phyloP scores from a whole-genome alignment of 495 filamentous ascomycete genomes.

The Tuber magnatum region DNA sequence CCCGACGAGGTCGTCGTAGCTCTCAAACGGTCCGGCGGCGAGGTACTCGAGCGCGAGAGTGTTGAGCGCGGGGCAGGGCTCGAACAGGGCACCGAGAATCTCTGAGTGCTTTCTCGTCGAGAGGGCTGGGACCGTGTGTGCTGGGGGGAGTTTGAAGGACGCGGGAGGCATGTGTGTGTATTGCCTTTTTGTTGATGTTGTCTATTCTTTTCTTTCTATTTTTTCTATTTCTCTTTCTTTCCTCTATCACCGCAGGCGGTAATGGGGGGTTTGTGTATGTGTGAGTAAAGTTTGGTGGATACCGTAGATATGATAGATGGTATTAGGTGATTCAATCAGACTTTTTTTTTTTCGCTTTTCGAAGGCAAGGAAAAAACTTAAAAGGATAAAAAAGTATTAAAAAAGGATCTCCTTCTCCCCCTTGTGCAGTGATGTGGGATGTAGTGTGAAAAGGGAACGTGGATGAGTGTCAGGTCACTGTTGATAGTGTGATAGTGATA shows the following conservation, averaged over 20 bases:
- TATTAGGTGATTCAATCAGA: background rate
- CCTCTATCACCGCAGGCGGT: background rate
- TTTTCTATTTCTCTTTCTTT: no score
- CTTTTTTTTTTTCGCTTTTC: background rate
- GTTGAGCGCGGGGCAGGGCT: constrained; percentile 70
- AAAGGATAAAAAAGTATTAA: background rate
- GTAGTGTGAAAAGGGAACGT: background rate
- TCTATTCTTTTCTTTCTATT: background rate
- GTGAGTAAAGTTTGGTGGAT: background rate
- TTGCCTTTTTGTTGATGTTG: background rate
- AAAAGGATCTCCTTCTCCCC: background rate
- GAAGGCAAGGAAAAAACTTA: no score
- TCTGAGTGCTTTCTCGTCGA: constrained; percentile 52
- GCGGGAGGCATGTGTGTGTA: constrained; percentile 4
- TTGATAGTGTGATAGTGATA: background rate
- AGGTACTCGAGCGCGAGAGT: constrained; percentile 61
- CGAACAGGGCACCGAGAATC: constrained; percentile 78
- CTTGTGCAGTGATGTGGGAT: background rate
- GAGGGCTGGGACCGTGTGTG: constrained; percentile 50
- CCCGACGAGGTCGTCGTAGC: constrained; percentile 55
- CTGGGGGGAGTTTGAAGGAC: constrained; percentile 41
- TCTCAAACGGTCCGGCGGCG: constrained; percentile 55
- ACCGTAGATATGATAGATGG: background rate
- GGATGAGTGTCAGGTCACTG: background rate
- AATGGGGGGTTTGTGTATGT: background rate